Evolutionary conservation across 441 rosid genomes (phyloP), one percentile per base, ranked within the genome.

Genomic region (Biscutella laevigata): DNA sequence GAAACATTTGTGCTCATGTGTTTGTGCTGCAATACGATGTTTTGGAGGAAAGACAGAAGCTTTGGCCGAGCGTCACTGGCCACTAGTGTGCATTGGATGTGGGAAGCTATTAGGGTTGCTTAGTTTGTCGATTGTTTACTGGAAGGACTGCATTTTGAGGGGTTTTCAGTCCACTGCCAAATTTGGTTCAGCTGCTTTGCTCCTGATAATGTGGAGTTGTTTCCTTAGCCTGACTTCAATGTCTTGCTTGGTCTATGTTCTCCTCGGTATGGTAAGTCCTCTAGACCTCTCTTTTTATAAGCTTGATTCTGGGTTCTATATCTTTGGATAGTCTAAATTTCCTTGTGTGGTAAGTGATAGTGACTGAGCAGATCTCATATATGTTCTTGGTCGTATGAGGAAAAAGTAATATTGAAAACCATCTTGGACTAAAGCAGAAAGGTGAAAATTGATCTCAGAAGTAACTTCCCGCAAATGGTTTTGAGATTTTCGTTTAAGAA

Each of bases 161-260:
- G 99, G 99, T 34, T 78, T 71, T 50, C 77, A 71, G 22, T 92
- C 97, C 8, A 47, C 74, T 48, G 15, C 82, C 62, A 77, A 68
- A 55, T 65, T 92, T 57, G 95, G 97, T 62, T 83, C 96, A 2
- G 95, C 97, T 39, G 77, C 95, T 3, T 69, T 86, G 80, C 83
- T 92, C 6, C 66, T 88, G 47, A 92, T 92, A 50, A 84, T 88
- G 84, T 92, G 99, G 99, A 81, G 95, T 68, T 84, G 82, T 76
- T 92, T 92, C 71, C 89, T 92, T 47, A 86, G 94, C 64, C 76
- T 92, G 52, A 86, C 97, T 67, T 92, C 99, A 26, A 25, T 84
- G 61, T 64, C 90, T 64, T 86, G 96, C 76, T 67, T 89, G 76
- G 59, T 79, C 50, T 86, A 83, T 70, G 86, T 83, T 17, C 77